These are phyloP conservation scores for Monsonia emarginata DNA, from an alignment of 441 rosid species.

Conservation along the genomic window DNA sequence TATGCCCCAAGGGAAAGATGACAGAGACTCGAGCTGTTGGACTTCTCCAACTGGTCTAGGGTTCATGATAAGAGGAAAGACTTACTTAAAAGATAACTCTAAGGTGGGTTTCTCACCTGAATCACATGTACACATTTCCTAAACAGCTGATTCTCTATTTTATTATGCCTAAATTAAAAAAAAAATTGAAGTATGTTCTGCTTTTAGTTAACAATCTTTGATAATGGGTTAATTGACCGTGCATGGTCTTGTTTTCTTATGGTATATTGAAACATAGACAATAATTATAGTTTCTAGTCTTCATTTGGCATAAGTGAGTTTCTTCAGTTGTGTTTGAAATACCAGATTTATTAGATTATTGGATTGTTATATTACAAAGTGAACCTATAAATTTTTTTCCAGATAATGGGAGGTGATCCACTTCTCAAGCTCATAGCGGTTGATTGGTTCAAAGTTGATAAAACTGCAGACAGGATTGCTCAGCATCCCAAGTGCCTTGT, in stretches of 20 bases:
- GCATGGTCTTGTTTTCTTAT: neutral
- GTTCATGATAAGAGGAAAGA: constrained; percentile 90
- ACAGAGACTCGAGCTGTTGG: constrained; percentile 82
- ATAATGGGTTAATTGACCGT: neutral
- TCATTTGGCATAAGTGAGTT: neutral
- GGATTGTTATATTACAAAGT: neutral
- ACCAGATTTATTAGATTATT: neutral
- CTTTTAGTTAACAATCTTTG: neutral
- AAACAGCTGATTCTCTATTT: neutral
- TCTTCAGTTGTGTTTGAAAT: neutral
- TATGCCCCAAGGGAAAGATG: constrained; percentile 49
- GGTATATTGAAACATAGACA: neutral
- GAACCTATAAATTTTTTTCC: neutral
- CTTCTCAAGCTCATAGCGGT: constrained; percentile 84
- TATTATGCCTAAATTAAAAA: neutral
- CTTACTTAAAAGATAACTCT: constrained; percentile 67
- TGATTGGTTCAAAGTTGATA: constrained; percentile 87
- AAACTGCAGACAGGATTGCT: constrained; percentile 50
- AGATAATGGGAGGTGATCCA: constrained; percentile 37
- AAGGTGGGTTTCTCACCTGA: constrained; percentile 15
- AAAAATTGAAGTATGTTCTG: neutral
- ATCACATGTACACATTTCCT: neutral
- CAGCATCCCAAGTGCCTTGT: constrained; percentile 57
- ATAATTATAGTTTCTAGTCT: neutral
- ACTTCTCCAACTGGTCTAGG: constrained; percentile 73